Evolutionary conservation across 2,329 filamentous ascomycete genomes (phyloP).

Genomic region (Juglanconis oblonga): DNA sequence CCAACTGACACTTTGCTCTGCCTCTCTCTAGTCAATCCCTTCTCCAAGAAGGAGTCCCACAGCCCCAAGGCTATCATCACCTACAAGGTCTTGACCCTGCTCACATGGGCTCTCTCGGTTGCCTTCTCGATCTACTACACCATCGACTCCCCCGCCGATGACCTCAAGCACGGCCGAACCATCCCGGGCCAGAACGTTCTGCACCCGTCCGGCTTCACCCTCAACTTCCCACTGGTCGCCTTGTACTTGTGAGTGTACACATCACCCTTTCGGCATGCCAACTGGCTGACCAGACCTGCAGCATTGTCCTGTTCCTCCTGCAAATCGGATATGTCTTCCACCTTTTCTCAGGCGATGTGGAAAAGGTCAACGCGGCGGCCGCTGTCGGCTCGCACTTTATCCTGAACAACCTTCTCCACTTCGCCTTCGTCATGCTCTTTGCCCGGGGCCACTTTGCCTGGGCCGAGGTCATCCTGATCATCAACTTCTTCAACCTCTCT

Average conservation of each 20-base stretch:
- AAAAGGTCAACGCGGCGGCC: constrained; percentile 65
- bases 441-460: constrained; percentile 71
- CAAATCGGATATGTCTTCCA: constrained; percentile 74
- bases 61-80: constrained; percentile 57
- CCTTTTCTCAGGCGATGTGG: constrained; percentile 66
- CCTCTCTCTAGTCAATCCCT: constrained; percentile 64
- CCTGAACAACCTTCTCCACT: constrained; percentile 77
- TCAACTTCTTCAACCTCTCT: constrained; percentile 80
- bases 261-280: not conserved
- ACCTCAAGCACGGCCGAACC: constrained; percentile 53
- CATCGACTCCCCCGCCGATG: constrained; percentile 61
- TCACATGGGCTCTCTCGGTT: constrained; percentile 74
- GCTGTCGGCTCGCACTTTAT: constrained; percentile 84
- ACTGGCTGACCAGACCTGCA: constrained; percentile 28
- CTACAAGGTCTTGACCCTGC: constrained; percentile 72
- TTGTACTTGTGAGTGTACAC: constrained; percentile 68
- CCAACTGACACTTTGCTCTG: not conserved
- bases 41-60: constrained; percentile 67
- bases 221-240: constrained; percentile 61
- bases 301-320: constrained; percentile 70
- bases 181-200: constrained; percentile 74
- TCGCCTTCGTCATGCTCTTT: constrained; percentile 81
- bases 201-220: constrained; percentile 69
- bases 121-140: constrained; percentile 74
- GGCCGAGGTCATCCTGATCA: constrained; percentile 70